These are phyloP conservation scores for Pisolithus tinctorius DNA, from an alignment of 768 basidiomycete genomes.

Conservation along the genomic window DNA sequence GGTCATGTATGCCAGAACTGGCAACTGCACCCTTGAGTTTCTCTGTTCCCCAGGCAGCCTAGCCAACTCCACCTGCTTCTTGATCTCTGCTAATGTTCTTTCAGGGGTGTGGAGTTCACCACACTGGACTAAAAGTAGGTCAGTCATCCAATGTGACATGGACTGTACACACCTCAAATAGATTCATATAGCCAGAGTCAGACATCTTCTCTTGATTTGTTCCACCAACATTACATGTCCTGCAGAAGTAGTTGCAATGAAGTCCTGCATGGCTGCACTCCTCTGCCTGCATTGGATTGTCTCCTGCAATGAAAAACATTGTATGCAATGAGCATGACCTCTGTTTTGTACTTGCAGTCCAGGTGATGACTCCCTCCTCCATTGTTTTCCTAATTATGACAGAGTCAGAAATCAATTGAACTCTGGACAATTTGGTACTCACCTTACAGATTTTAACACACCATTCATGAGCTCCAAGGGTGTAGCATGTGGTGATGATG, in stretches of 20 bases:
- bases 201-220: slow-evolving; percentile 25
- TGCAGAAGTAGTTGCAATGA: slow-evolving; percentile 34
- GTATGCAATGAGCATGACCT: slow-evolving; percentile 11
- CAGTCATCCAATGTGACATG: too few relatives aligned
- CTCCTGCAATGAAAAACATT: slow-evolving; percentile 25
- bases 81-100: background rate
- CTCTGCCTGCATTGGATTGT: slow-evolving; percentile 29
- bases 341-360: slow-evolving; percentile 17
- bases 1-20: background rate
- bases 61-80: background rate
- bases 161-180: slow-evolving; percentile 23
- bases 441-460: slow-evolving; percentile 27
- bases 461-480: slow-evolving; percentile 32
- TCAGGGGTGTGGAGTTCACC: background rate
- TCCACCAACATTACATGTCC: slow-evolving; percentile 34
- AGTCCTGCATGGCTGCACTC: slow-evolving; percentile 33
- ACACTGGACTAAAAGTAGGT: background rate
- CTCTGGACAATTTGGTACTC: too few relatives aligned
- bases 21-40: slow-evolving; percentile 1
- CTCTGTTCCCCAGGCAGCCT: background rate
- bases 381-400: background rate
- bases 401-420: slow-evolving; percentile 9
- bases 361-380: slow-evolving; percentile 17
- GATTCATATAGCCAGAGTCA: slow-evolving; percentile 11
- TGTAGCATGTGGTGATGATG: slow-evolving; percentile 31